Percentiles rank a stretch among this genome's conserved stretches.
Evolutionary conservation across 2,329 filamentous ascomycete genomes (phyloP).

Genomic region (Aureobasidium sp.): DNA sequence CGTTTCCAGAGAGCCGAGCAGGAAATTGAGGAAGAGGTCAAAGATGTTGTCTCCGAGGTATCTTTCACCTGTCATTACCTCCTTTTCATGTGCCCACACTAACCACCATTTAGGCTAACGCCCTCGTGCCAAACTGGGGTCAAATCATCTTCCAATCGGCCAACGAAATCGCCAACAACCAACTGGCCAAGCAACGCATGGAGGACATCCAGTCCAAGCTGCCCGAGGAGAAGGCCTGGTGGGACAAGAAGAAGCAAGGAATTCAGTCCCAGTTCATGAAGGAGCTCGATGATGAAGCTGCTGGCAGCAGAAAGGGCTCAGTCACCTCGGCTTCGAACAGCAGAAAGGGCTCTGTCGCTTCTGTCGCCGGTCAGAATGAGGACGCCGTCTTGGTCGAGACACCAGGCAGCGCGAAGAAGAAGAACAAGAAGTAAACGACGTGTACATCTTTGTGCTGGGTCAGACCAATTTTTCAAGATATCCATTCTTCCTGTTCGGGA

Average conservation of each 20-base stretch:
- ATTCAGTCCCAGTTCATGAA: constrained; percentile 75
- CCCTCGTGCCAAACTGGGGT: constrained; percentile 80
- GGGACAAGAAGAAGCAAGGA: constrained; percentile 70
- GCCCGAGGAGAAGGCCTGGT: constrained; percentile 76
- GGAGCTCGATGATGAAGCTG: constrained; percentile 60
- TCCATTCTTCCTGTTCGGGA: background rate
- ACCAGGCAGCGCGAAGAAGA: constrained; percentile 39
- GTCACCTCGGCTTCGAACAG: constrained; percentile 20
- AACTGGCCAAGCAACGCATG: constrained; percentile 63
- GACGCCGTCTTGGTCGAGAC: constrained; percentile 71
- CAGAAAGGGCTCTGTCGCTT: constrained; percentile 15
- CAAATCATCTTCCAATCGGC: constrained; percentile 94
- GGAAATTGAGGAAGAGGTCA: constrained; percentile 92
- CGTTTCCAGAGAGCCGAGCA: constrained; percentile 86
- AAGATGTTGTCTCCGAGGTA: constrained; percentile 90
- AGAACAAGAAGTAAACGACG: constrained; percentile 46
- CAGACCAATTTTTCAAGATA: background rate
- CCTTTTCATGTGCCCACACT: constrained; percentile 11
- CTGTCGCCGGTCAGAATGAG: constrained; percentile 40
- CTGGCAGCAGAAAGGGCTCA: constrained; percentile 13
- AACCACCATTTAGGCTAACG: constrained; percentile 63
- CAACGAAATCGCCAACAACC: constrained; percentile 89
- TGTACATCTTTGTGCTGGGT: background rate
- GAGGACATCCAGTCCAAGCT: constrained; percentile 65
- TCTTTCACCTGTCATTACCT: constrained; percentile 16